Evolutionary conservation across 306 rosid species (phyloP), one percentile per base, ranked within the genome.

Genomic region (Quercus engelmannii): DNA sequence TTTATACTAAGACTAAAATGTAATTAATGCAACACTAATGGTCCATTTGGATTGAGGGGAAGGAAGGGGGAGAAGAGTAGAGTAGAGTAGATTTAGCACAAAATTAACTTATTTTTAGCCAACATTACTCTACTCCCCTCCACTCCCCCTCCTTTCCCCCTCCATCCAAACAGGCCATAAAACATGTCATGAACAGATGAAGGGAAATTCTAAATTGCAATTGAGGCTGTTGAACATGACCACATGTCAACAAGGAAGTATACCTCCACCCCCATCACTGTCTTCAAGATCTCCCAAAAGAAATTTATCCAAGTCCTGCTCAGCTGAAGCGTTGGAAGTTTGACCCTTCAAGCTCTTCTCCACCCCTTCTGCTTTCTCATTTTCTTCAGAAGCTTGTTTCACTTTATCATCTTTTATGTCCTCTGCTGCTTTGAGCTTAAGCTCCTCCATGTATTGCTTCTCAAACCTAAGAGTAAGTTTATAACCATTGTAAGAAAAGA

Each of bases 201-300:
- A 71, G 17, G 59, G 38, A 71, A 23, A 52, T 12, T 38, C 6
- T 13, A 71, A 61, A 56, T 61, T 52, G 55, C 5, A 46, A 67
- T 17, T 41, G 46, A 25, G 9, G 17, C 64, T 58, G 14, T 71
- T 19, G 57, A 61, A 81, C 71, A 59, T 14, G 26, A 69, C 15
- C 3, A 74, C 26, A 65, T 25, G 76, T 74, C 64, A 74, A 80
- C 72, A 79, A 58, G 31, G 71, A 54, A 77, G 85, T 54, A 75
- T 84, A 94, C 99, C 99, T 81, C 87, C 87, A 74, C 83, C 97
- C 35, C 90, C 97, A 78, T 94, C 99, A 61, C 97, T 91, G 83
- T 91, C 99, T 86, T 94, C 99, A 83, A 91, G 94, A 88, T 94
- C 99, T 75, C 97, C 99, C 83, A 94, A 92, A 76, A 94, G 97